A percentile compares a stretch with the other conserved stretches of the same genome.
Evolutionary conservation across 345 rosid genomes (phyloP).

Genomic region (Kernera saxatilis): DNA sequence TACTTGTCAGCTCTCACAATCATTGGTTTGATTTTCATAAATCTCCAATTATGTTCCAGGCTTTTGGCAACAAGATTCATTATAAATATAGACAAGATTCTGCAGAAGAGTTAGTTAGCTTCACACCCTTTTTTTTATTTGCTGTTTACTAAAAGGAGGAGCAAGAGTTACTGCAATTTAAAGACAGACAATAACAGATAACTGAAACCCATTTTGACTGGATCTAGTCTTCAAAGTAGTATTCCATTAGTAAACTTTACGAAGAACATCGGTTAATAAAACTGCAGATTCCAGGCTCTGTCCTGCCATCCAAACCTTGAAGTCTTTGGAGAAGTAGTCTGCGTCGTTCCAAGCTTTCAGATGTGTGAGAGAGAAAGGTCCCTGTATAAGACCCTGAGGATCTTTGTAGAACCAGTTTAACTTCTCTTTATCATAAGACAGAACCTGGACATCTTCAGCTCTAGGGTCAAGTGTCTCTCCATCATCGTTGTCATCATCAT

Average conservation of each 20-base stretch:
- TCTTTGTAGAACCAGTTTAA: constrained; percentile 58
- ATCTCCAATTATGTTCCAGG: not conserved
- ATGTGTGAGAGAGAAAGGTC: constrained; percentile 56
- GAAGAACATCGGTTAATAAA: constrained; percentile 38
- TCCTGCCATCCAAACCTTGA: constrained; percentile 69
- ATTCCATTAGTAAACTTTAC: not conserved
- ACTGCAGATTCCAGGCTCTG: constrained; percentile 41
- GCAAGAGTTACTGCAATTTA: not conserved
- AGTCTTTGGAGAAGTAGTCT: constrained; percentile 43
- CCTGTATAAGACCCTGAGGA: constrained; percentile 54
- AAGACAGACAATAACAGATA: not conserved
- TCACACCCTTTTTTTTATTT: constrained; percentile 1
- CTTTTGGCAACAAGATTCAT: not conserved
- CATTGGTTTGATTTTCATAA: not conserved
- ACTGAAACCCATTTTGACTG: not conserved
- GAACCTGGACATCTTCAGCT: not conserved
- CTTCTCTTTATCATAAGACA: constrained; percentile 21
- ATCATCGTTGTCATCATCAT: constrained; percentile 23
- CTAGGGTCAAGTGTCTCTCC: constrained; percentile 32
- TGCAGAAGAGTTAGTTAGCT: constrained; percentile 3
- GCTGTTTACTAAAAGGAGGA: constrained; percentile 22
- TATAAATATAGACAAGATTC: not conserved
- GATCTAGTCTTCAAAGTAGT: constrained; percentile 4
- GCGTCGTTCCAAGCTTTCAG: constrained; percentile 58
- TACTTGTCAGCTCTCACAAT: not conserved